Evolutionary conservation across 108 stramenopile species (phyloP), one percentile per base, ranked within the genome.

Genomic region (Asterionellopsis glacialis): DNA sequence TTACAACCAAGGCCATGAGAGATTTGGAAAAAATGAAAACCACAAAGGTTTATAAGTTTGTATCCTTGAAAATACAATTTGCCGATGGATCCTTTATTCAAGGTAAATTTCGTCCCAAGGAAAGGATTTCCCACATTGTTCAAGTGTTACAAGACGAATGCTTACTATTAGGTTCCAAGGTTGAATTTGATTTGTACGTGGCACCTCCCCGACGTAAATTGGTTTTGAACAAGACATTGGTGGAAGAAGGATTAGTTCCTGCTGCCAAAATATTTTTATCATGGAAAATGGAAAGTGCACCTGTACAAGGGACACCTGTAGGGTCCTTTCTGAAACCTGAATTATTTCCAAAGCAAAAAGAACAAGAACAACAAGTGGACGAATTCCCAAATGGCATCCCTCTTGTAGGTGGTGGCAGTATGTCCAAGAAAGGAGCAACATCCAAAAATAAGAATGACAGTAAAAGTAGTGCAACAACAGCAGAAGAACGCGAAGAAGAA

Each of bases 1-100:
- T 92, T 42, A 85, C 85, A 11, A 92, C 91, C 58, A 87, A 85
- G 64, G 85, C 87, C 18, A 92, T 92, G 91, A 75, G 91, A 27
- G 87, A 92, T 55, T 72, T 88, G 60, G 82, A 83, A 64, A 64
- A 56, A 61, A 70, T 92, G 67, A 83, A 85, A 51, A 85, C 81
- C 51, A 59, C 74, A 14, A 88, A 89, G 63, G 85, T 89, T 2
- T 92, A 92, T 49, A 75, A 70, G 9, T 85, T 89, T 45, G 77
- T 83, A 11, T 74, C 74, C 41, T 62, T 92, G 16, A 70, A 72
- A 6, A 73, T 92, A 39, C 68, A 75, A 28, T 92, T 92, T 66
- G 56, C 85, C 0, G 80, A 87, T 60, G 87, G 83, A 5, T 51
- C 38, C 52, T 50, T 61, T 39, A 49, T 91, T 11, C 51, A 67